These are phyloP conservation scores for Cryptosporidium ubiquitum DNA, from an alignment of 169 alveolate genomes.

Conservation along the genomic window DNA sequence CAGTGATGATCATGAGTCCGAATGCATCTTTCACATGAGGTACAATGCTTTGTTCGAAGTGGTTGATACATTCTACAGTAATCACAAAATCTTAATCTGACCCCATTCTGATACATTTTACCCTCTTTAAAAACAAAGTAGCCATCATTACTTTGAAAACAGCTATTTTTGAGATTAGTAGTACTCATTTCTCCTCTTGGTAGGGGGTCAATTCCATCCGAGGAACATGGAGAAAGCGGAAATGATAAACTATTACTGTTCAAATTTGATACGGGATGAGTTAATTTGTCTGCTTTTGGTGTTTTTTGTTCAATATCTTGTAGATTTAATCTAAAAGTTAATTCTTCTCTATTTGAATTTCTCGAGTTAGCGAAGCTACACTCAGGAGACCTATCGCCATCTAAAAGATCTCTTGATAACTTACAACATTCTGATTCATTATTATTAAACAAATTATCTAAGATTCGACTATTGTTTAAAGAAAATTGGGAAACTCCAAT, in stretches of 20 bases:
- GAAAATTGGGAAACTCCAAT: conserved; percentile 54
- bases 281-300: neutral
- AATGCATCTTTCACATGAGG: conserved; percentile 86
- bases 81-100: conserved; percentile 81
- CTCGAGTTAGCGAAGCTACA: neutral
- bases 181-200: conserved; percentile 20
- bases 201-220: conserved; percentile 57
- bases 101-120: conserved; percentile 66
- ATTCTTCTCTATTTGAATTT: neutral
- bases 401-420: neutral
- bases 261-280: neutral
- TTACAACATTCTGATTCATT: neutral
- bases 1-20: conserved; percentile 92
- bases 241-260: conserved; percentile 1
- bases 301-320: neutral
- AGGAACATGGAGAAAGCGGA: conserved; percentile 68
- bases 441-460: neutral
- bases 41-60: conserved; percentile 87
- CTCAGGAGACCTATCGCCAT: neutral
- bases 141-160: conserved; percentile 53
- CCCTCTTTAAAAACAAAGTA: conserved; percentile 66
- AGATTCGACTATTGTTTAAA: neutral
- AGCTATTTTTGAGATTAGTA: conserved; percentile 4
- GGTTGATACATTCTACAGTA: conserved; percentile 85
- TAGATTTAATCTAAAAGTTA: neutral